These are phyloP conservation scores for Carpinus viminea DNA, from an alignment of 306 rosid species.

Conservation along the genomic window DNA sequence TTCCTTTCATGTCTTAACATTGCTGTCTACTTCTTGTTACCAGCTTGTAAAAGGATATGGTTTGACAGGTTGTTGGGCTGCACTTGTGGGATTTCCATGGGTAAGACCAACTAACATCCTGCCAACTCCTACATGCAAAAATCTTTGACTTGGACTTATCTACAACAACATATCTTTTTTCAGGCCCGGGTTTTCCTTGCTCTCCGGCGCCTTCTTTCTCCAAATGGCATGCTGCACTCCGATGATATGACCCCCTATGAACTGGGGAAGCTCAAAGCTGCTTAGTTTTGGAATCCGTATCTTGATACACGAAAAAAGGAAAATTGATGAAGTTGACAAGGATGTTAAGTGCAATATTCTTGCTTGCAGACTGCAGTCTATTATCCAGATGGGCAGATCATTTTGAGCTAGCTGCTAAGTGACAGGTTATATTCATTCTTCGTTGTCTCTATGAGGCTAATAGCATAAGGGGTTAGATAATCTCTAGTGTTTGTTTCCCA, in stretches of 20 bases:
- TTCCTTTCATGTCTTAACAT: constrained; percentile 24
- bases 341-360: not conserved
- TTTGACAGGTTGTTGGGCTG: constrained; percentile 76
- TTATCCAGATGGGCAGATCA: not conserved
- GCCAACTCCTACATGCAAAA: constrained; percentile 17
- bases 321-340: not conserved
- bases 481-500: not conserved
- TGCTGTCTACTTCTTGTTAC: constrained; percentile 20
- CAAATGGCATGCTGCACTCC: constrained; percentile 53
- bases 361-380: not conserved
- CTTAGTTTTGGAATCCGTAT: constrained; percentile 31
- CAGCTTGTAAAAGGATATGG: constrained; percentile 69
- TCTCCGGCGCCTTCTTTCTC: constrained; percentile 65
- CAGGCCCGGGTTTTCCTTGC: constrained; percentile 63
- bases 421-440: not conserved
- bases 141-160: constrained; percentile 17
- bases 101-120: constrained; percentile 48
- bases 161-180: constrained; percentile 22
- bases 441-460: not conserved
- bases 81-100: constrained; percentile 86
- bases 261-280: constrained; percentile 42
- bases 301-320: not conserved
- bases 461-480: not conserved
- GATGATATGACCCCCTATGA: constrained; percentile 40
- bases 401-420: not conserved